Percentiles rank a stretch among this genome's conserved stretches.
Evolutionary conservation across 805 yeast genomes (phyloP).

Genomic region (Teunomyces cretensis): DNA sequence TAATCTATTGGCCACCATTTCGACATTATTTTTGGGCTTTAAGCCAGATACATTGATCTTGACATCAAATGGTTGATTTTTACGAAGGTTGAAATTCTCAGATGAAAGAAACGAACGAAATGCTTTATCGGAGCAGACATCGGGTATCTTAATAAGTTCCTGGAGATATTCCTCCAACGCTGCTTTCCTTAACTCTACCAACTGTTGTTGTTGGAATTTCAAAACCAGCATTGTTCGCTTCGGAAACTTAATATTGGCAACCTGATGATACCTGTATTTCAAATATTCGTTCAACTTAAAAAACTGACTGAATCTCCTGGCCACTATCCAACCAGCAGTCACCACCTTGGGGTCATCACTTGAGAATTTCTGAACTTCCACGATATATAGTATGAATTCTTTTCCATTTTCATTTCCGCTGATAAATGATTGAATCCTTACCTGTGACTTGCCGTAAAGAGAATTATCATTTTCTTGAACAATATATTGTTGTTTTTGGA

Average conservation of each 20-base stretch:
- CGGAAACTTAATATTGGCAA: conserved; percentile 52
- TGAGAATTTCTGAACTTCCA: conserved; percentile 63
- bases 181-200: conserved; percentile 62
- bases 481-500: conserved; percentile 74
- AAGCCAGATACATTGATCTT: conserved; percentile 1
- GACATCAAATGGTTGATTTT: conserved; percentile 26
- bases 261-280: conserved; percentile 49
- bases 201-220: conserved; percentile 62
- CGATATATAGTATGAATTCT: conserved; percentile 68
- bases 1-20: conserved; percentile 33
- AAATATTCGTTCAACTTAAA: conserved; percentile 67
- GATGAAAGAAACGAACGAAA: conserved; percentile 78
- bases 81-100: conserved; percentile 49
- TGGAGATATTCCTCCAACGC: conserved; percentile 65
- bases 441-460: conserved; percentile 63
- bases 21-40: conserved; percentile 19
- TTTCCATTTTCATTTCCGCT: conserved; percentile 56
- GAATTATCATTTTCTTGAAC: conserved; percentile 83
- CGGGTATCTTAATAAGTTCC: conserved; percentile 56
- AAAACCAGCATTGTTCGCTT: conserved; percentile 62
- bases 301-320: conserved; percentile 85
- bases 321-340: conserved; percentile 85
- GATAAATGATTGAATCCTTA: conserved; percentile 53
- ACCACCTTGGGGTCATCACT: conserved; percentile 41
- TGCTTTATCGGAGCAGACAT: conserved; percentile 69